A percentile compares a stretch with the other conserved stretches of the same genome.
phyloP scores from a whole-genome alignment of 495 filamentous ascomycete species.

The Aspergillus kassunensis region DNA sequence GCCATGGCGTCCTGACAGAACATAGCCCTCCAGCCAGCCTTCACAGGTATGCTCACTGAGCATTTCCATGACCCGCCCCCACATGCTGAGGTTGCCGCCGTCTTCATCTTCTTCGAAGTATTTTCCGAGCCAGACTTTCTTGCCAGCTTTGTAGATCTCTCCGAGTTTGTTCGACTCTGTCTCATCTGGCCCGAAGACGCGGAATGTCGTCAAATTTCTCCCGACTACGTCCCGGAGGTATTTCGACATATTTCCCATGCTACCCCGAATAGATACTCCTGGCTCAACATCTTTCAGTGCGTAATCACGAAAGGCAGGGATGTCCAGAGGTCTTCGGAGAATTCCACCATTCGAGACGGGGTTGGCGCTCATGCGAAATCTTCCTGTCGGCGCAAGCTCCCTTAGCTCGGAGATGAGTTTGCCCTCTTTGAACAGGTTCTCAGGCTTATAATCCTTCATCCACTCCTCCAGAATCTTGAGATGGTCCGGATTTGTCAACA shows the following conservation, averaged over 20 bases:
- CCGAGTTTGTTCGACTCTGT: slow-evolving; percentile 72
- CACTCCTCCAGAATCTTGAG: slow-evolving; percentile 62
- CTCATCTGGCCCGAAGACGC: slow-evolving; percentile 71
- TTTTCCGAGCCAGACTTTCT: slow-evolving; percentile 74
- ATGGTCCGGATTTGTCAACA: slow-evolving; percentile 53
- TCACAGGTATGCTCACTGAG: slow-evolving; percentile 72
- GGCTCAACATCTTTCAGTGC: slow-evolving; percentile 51
- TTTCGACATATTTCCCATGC: slow-evolving; percentile 61
- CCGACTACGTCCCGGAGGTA: slow-evolving; percentile 61
- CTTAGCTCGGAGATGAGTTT: slow-evolving; percentile 55
- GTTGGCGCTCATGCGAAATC: slow-evolving; percentile 65
- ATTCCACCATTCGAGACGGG: slow-evolving; percentile 66
- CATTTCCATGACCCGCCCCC: slow-evolving; percentile 74
- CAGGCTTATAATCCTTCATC: slow-evolving; percentile 68
- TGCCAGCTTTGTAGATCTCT: slow-evolving; percentile 61
- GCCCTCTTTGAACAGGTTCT: slow-evolving; percentile 58
- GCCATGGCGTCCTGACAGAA: slow-evolving; percentile 66
- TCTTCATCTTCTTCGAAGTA: slow-evolving; percentile 68
- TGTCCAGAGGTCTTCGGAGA: slow-evolving; percentile 55
- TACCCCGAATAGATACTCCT: slow-evolving; percentile 45
- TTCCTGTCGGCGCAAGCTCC: slow-evolving; percentile 56
- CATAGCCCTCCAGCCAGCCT: slow-evolving; percentile 73
- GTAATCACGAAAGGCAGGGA: slow-evolving; percentile 64
- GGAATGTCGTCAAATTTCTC: slow-evolving; percentile 59
- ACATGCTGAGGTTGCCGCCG: slow-evolving; percentile 60